Evolutionary conservation across 2,329 filamentous ascomycete species (phyloP), one percentile per base, ranked within the genome.

Genomic region (Talaromyces atroroseus): DNA sequence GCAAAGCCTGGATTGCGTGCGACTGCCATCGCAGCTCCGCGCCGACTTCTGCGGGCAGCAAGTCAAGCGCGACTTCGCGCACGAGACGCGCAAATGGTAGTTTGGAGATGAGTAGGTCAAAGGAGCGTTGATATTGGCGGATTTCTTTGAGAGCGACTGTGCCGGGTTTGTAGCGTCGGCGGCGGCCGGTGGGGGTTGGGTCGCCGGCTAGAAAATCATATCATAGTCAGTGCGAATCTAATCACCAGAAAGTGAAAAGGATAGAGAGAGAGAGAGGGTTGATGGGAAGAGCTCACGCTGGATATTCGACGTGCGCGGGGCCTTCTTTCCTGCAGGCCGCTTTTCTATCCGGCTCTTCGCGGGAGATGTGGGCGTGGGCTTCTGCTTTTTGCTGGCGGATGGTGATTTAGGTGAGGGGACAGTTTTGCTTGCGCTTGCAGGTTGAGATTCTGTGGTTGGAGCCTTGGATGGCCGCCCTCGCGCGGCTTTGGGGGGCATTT

Each of bases 71-170:
- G 50, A 81, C 76, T 68, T 81, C 79, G 59, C 78, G 77, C 65
- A 78, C 76, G 12, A 78, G 70, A 44, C 74, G 73, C 11, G 73
- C 73, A 60, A 77, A 78, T 32, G 77, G 75, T 21, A 82, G 77
- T 71, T 80, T 81, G 67, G 78, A 80, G 63, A 97, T 82, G 50
- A 97, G 78, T 29, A 97, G 83, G 67, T 97, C 92, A 59, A 90
- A 95, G 60, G 85, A 89, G 74, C 86, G 88, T 76, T 97, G 94
- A 73, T 95, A 95, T 66, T 84, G 85, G 71, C 92, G 82, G 72
- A 97, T 97, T 77, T 97, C 92, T 74, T 88, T 87, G 55, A 97
- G 81, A 54, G 94, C 92, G 63, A 90, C 81, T 45, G 92, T 96
- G 68, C 91, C 91, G 1, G 88, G 88, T 56, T 78, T 82, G 68